A percentile compares a stretch with the other conserved stretches of the same genome.
Evolutionary conservation across 352 stramenopile genomes (phyloP).

Genomic region (Aphanomyces cochlioides): DNA sequence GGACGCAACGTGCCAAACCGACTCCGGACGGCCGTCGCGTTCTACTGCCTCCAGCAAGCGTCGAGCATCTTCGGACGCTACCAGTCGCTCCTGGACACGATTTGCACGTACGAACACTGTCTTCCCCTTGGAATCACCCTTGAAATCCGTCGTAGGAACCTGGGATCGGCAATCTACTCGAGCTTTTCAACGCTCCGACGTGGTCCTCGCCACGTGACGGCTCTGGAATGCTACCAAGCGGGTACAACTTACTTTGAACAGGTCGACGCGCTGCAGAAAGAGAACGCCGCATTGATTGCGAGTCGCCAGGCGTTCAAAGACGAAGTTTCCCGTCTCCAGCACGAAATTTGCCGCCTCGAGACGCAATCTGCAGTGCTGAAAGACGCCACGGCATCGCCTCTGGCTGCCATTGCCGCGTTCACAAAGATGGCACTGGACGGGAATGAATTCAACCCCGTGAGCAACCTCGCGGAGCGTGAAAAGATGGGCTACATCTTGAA

Average conservation of each 20-base stretch:
- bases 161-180: conserved; percentile 59
- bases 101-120: conserved; percentile 39
- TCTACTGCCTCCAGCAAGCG: conserved; percentile 72
- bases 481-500: conserved; percentile 22
- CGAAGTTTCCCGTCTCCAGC: too few species aligned
- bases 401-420: neutral
- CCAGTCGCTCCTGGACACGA: conserved; percentile 50
- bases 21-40: conserved; percentile 64
- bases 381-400: neutral
- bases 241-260: conserved; percentile 67
- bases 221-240: conserved; percentile 57
- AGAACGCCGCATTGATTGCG: conserved; percentile 51
- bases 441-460: conserved; percentile 5
- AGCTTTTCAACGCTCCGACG: conserved; percentile 38
- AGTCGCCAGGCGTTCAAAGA: conserved; percentile 31
- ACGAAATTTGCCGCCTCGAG: too few species aligned
- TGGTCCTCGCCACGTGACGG: conserved; percentile 44
- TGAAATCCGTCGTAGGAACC: conserved; percentile 35
- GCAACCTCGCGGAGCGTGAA: neutral
- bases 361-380: too few species aligned
- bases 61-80: conserved; percentile 57
- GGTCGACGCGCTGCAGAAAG: conserved; percentile 42
- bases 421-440: neutral
- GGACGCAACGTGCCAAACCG: conserved; percentile 63
- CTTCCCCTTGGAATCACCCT: neutral